A percentile compares a stretch with the other conserved stretches of the same genome.
Evolutionary conservation across 768 basidiomycete genomes (phyloP).

Genomic region (Mycena pura): DNA sequence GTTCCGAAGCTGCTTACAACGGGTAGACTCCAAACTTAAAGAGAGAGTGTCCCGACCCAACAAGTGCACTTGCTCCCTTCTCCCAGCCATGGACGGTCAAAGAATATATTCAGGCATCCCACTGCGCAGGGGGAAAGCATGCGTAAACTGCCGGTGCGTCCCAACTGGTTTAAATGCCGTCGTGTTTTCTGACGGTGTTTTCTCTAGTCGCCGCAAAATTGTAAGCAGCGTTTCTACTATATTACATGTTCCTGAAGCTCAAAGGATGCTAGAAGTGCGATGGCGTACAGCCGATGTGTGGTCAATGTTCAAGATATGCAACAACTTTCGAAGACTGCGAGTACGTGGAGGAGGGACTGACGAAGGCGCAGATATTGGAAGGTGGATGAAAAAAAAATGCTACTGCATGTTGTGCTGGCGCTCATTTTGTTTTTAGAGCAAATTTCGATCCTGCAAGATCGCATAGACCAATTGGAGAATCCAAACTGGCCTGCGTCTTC

Average conservation of each 20-base stretch:
- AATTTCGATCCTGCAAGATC: conserved; percentile 18
- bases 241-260: background rate
- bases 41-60: too few species aligned
- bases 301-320: conserved; percentile 14
- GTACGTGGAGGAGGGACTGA: conserved; percentile 19
- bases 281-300: conserved; percentile 18
- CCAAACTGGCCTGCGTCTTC: background rate
- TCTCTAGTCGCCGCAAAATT: conserved; percentile 18
- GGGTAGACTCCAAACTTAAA: too few species aligned
- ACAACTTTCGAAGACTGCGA: conserved; percentile 20
- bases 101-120: too few species aligned
- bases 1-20: too few species aligned
- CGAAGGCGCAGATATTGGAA: conserved; percentile 21
- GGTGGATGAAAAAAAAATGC: background rate
- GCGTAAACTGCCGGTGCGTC: conserved; percentile 20
- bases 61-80: too few species aligned
- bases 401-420: background rate
- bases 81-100: too few species aligned
- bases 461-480: conserved; percentile 18
- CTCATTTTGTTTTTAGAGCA: conserved; percentile 6
- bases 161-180: background rate
- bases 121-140: conserved; percentile 18
- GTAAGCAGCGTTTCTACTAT: background rate
- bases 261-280: conserved; percentile 21
- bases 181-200: background rate